These are phyloP conservation scores for Ceratocystis huliohia DNA, from an alignment of 2,329 filamentous ascomycete genomes.

Conservation along the genomic window DNA sequence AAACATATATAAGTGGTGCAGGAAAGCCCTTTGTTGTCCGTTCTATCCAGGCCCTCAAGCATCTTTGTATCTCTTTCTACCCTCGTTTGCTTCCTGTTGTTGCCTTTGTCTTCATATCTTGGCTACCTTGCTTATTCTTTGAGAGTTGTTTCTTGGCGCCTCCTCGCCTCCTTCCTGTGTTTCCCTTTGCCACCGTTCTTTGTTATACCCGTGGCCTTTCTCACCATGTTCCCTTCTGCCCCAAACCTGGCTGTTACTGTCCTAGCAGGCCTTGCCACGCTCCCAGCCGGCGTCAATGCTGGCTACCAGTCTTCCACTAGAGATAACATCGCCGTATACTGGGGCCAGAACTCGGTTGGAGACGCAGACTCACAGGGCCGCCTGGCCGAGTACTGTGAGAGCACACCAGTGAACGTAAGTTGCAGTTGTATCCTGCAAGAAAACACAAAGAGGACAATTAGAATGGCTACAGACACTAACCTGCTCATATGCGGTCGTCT, in stretches of 20 bases:
- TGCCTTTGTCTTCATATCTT: background rate
- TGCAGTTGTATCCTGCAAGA: background rate
- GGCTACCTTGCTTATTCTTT: background rate
- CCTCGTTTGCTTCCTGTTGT: background rate
- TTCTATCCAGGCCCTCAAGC: background rate
- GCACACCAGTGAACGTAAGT: slow-evolving; percentile 36
- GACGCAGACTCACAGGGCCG: slow-evolving; percentile 39
- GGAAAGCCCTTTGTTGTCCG: background rate
- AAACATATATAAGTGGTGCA: background rate
- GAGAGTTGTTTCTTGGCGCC: background rate
- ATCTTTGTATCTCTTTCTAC: background rate
- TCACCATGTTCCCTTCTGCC: background rate
- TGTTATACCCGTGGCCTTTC: no score
- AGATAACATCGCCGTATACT: slow-evolving; percentile 52
- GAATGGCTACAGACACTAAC: background rate
- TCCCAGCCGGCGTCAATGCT: slow-evolving; percentile 28
- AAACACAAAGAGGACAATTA: slow-evolving; percentile 20
- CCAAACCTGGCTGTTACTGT: background rate
- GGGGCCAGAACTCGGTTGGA: slow-evolving; percentile 38
- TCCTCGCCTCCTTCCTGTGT: background rate
- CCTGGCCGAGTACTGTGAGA: slow-evolving; percentile 46
- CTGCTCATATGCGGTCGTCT: background rate
- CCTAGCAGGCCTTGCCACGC: slow-evolving; percentile 13
- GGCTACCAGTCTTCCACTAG: slow-evolving; percentile 33
- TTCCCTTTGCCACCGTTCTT: background rate